These are phyloP conservation scores for Hypoxylon sp. DNA, from an alignment of 2,329 filamentous ascomycete genomes.

Conservation along the genomic window DNA sequence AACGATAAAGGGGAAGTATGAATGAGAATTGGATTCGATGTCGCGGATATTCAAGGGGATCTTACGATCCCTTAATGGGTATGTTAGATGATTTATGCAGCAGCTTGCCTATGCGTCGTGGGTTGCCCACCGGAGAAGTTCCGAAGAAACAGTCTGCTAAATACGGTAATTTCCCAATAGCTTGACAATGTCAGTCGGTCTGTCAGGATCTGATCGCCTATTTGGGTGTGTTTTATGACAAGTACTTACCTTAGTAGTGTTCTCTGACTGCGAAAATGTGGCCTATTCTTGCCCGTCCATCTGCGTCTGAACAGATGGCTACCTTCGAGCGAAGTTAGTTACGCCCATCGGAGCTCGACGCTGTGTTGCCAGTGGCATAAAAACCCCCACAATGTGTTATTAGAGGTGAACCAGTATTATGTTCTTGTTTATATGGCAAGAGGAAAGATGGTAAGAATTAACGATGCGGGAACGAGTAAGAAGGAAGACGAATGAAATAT, in stretches of 20 bases:
- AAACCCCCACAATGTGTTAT: neutral
- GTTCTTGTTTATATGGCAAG: neutral
- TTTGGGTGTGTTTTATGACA: neutral
- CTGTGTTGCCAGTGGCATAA: neutral
- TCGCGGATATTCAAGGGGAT: neutral
- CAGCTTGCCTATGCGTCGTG: neutral
- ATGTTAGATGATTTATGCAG: neutral
- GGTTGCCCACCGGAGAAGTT: neutral
- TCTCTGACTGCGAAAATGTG: neutral
- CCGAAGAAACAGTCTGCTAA: neutral
- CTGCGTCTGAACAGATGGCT: neutral
- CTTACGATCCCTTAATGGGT: neutral
- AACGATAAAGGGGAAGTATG: neutral
- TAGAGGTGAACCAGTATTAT: neutral
- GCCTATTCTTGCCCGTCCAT: neutral
- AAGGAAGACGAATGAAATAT: neutral
- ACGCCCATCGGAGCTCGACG: neutral
- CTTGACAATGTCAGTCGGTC: no score
- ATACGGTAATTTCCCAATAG: neutral
- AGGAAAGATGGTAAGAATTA: neutral
- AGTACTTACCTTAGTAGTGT: neutral
- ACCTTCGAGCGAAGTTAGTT: neutral
- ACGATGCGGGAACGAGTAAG: no score
- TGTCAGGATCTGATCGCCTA: neutral
- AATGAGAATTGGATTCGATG: neutral